These are phyloP conservation scores for Trichoderma oligosporum DNA, from an alignment of 2,329 filamentous ascomycete genomes.

Conservation along the genomic window DNA sequence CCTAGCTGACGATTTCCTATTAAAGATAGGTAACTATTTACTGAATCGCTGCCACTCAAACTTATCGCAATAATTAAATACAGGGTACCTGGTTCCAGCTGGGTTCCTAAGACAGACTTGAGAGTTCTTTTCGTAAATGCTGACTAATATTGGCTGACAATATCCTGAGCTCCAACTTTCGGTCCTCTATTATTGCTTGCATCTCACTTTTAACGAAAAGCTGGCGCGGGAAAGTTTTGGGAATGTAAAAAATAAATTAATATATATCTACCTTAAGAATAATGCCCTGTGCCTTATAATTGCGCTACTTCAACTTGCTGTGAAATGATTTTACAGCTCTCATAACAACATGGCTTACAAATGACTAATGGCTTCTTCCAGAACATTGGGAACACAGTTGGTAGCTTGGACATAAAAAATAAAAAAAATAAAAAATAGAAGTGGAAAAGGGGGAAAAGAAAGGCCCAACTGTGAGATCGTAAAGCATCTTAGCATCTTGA, in stretches of 20 bases:
- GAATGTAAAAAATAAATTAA: constrained; percentile 3
- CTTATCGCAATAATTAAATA: not conserved
- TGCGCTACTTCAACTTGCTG: not conserved
- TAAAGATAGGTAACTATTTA: not conserved
- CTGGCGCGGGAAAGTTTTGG: too few relatives aligned
- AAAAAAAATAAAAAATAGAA: not conserved
- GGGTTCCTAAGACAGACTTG: too few relatives aligned
- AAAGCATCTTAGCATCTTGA: not conserved
- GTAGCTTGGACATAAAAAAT: not conserved
- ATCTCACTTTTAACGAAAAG: too few relatives aligned
- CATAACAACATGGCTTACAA: not conserved
- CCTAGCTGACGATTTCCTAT: not conserved
- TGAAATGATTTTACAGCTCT: not conserved
- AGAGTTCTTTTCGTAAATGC: not conserved
- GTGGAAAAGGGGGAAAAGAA: not conserved
- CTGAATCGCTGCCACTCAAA: not conserved
- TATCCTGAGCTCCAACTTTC: too few relatives aligned
- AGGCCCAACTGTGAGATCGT: not conserved
- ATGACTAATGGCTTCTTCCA: not conserved
- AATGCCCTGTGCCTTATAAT: not conserved
- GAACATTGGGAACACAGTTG: not conserved
- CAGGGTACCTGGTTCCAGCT: not conserved
- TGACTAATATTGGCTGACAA: not conserved
- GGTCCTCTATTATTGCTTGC: too few relatives aligned
- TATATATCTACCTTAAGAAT: constrained; percentile 7